These are phyloP conservation scores for Epichloe bromicola DNA, from an alignment of 2,329 filamentous ascomycete genomes.

Conservation along the genomic window DNA sequence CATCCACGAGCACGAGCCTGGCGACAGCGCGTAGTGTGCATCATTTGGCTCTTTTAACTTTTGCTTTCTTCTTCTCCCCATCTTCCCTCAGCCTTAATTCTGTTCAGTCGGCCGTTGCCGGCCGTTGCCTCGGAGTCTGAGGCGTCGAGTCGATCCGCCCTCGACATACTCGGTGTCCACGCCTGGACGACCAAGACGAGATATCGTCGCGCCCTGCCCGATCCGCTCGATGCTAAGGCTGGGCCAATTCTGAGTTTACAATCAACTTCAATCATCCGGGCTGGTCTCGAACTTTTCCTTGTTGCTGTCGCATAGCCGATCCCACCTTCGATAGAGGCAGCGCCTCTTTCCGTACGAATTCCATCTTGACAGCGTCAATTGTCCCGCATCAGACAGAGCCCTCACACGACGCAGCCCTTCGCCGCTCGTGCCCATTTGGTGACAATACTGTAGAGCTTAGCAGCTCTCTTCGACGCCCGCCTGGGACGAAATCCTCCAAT, in stretches of 20 bases:
- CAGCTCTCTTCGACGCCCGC: not conserved
- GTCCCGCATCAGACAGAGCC: not conserved
- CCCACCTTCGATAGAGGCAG: constrained; percentile 16
- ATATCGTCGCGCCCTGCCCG: constrained; percentile 16
- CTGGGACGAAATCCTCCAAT: not conserved
- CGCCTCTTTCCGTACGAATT: constrained; percentile 15
- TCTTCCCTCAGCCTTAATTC: constrained; percentile 2
- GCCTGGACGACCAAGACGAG: constrained; percentile 26
- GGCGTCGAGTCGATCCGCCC: constrained; percentile 14
- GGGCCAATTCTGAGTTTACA: constrained; percentile 20
- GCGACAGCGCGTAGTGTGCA: constrained; percentile 13
- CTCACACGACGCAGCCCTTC: not conserved
- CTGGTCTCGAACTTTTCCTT: constrained; percentile 33
- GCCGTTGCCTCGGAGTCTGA: not conserved
- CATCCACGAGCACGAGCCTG: constrained; percentile 1
- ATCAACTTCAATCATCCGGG: constrained; percentile 24
- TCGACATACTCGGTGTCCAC: constrained; percentile 10
- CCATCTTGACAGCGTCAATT: not conserved
- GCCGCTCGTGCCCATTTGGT: not conserved
- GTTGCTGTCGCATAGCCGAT: constrained; percentile 10
- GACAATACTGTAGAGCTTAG: not conserved
- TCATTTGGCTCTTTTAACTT: constrained; percentile 9
- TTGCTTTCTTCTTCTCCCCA: constrained; percentile 4
- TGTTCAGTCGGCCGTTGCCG: not conserved
- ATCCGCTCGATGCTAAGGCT: constrained; percentile 35